Conservation (phyloP, 495 filamentous ascomycete genomes). For the Neurospora tetraspora region DNA sequence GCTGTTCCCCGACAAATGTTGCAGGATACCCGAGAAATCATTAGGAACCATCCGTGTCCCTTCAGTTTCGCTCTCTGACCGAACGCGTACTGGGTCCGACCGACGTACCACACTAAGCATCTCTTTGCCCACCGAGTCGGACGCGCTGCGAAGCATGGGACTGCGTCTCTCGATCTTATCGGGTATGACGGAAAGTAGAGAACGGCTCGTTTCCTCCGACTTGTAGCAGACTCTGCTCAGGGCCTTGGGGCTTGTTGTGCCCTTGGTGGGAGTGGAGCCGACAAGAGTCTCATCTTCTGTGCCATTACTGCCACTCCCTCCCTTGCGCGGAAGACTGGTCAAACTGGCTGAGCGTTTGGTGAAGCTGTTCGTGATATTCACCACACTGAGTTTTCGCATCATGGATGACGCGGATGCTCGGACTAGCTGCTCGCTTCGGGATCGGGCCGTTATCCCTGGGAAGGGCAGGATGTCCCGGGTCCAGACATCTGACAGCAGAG, state of each 20-base stretch:
- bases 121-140: neutral
- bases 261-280: neutral
- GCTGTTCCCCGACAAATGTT: conserved; percentile 8
- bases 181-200: conserved; percentile 25
- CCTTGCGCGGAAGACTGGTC: conserved; percentile 16
- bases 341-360: conserved; percentile 44
- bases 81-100: neutral
- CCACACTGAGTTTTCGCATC: conserved; percentile 74
- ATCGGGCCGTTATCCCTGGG: conserved; percentile 65
- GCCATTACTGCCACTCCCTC: neutral
- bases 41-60: neutral
- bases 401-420: conserved; percentile 63
- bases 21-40: neutral
- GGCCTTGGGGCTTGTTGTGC: neutral
- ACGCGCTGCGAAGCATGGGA: neutral
- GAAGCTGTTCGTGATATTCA: conserved; percentile 55
- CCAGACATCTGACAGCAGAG: conserved; percentile 68
- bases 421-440: conserved; percentile 54
- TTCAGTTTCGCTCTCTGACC: neutral
- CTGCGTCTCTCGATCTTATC: conserved; percentile 26
- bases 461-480: conserved; percentile 73
- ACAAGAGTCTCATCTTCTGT: conserved; percentile 4
- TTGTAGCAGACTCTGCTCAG: neutral
- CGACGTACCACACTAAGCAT: conserved; percentile 3
- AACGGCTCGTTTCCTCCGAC: conserved; percentile 4